Conservation (phyloP, 2,329 filamentous ascomycete species). For the Fusarium sp. region DNA sequence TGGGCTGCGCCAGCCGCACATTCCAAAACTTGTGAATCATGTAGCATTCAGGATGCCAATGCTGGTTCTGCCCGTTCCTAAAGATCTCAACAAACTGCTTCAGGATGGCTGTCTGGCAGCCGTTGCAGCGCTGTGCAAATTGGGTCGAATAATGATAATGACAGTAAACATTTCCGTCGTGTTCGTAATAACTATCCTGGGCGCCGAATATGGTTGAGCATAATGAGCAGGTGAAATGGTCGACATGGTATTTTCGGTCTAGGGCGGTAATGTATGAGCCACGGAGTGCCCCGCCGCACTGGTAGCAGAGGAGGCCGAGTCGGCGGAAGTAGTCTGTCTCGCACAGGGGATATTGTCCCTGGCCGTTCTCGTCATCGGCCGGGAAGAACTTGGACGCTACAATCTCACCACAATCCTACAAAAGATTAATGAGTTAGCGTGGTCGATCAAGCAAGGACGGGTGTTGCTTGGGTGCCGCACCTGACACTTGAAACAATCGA, state of each 20-base stretch:
- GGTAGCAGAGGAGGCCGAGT: slow-evolving; percentile 90
- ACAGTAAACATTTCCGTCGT: slow-evolving; percentile 96
- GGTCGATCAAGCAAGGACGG: slow-evolving; percentile 10
- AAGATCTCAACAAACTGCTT: slow-evolving; percentile 99
- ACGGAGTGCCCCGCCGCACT: slow-evolving; percentile 92
- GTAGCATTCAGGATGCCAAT: slow-evolving; percentile 99
- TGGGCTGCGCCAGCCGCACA: slow-evolving; percentile 82
- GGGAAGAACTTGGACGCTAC: slow-evolving; percentile 99
- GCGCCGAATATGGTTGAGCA: slow-evolving; percentile 98
- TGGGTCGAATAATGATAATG: slow-evolving; percentile 99
- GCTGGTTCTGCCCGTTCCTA: slow-evolving; percentile 96
- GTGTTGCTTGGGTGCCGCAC: slow-evolving; percentile 63
- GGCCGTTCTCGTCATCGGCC: slow-evolving; percentile 89
- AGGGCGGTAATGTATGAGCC: slow-evolving; percentile 98
- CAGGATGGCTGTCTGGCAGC: slow-evolving; percentile 95
- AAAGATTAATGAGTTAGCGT: slow-evolving; percentile 38
- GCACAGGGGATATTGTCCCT: slow-evolving; percentile 92
- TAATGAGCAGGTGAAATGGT: slow-evolving; percentile 98
- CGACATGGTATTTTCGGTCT: slow-evolving; percentile 98
- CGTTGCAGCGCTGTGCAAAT: slow-evolving; percentile 96
- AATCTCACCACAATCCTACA: slow-evolving; percentile 94
- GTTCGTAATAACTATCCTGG: slow-evolving; percentile 98
- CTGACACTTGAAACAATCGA: slow-evolving; percentile 98
- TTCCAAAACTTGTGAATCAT: slow-evolving; percentile 99
- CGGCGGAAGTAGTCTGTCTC: slow-evolving; percentile 98